These are phyloP conservation scores for Bipolaris sorokiniana DNA, from an alignment of 2,329 filamentous ascomycete genomes.

Conservation along the genomic window DNA sequence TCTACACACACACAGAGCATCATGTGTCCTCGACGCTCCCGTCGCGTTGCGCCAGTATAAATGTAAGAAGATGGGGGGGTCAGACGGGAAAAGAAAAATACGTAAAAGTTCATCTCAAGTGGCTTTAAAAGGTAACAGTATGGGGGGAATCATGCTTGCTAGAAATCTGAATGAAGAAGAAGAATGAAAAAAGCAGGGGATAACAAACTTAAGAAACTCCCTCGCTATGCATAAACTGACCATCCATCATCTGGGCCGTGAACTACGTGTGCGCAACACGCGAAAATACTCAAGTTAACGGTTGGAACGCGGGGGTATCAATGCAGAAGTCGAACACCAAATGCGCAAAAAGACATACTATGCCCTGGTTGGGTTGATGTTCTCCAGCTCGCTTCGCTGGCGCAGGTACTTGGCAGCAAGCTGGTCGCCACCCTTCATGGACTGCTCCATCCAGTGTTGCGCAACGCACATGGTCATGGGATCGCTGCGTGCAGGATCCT, in stretches of 20 bases:
- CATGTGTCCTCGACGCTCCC: slow-evolving; percentile 8
- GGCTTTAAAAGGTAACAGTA: slow-evolving; percentile 9
- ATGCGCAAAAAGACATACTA: slow-evolving; percentile 25
- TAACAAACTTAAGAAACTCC: slow-evolving; percentile 12
- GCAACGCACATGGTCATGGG: slow-evolving; percentile 91
- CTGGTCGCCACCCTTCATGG: slow-evolving; percentile 83
- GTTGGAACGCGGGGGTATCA: slow-evolving; percentile 14
- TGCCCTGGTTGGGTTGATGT: slow-evolving; percentile 54
- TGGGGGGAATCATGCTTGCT: slow-evolving; percentile 17
- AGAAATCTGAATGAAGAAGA: background rate
- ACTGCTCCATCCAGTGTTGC: slow-evolving; percentile 96
- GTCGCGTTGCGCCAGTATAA: slow-evolving; percentile 4
- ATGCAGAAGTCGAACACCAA: slow-evolving; percentile 20
- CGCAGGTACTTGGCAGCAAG: slow-evolving; percentile 81
- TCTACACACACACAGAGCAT: slow-evolving; percentile 2
- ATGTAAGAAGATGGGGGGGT: background rate
- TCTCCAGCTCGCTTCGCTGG: slow-evolving; percentile 70
- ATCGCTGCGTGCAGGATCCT: slow-evolving; percentile 72
- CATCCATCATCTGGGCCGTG: slow-evolving; percentile 8
- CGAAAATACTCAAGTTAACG: slow-evolving; percentile 8
- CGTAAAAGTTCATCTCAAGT: background rate
- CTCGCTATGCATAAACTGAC: slow-evolving; percentile 18
- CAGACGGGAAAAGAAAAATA: background rate
- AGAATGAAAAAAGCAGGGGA: background rate
- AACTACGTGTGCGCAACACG: slow-evolving; percentile 15